A percentile compares a stretch with the other conserved stretches of the same genome.
Evolutionary conservation across 2,329 filamentous ascomycete species (phyloP).

Genomic region (Paraphoma chrysanthemicola): DNA sequence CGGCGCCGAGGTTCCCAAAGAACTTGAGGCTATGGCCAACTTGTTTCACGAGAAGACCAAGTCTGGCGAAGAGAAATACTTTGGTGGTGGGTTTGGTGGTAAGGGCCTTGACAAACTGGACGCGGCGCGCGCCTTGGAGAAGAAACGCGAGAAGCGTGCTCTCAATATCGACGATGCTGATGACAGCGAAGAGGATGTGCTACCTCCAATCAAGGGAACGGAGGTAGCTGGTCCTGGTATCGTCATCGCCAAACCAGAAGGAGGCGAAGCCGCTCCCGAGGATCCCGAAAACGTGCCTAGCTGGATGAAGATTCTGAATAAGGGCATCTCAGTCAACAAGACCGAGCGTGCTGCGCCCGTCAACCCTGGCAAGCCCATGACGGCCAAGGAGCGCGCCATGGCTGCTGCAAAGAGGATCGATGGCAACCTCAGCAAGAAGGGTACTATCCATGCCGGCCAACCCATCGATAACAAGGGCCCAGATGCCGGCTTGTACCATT

Average conservation of each 20-base stretch:
- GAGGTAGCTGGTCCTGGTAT: slow-evolving; percentile 38
- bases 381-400: slow-evolving; percentile 76
- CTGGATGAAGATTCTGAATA: slow-evolving; percentile 59
- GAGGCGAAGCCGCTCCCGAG: slow-evolving; percentile 16
- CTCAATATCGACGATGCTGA: slow-evolving; percentile 91
- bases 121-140: slow-evolving; percentile 86
- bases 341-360: slow-evolving; percentile 63
- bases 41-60: slow-evolving; percentile 90
- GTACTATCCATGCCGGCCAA: slow-evolving; percentile 87
- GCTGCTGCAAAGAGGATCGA: slow-evolving; percentile 93
- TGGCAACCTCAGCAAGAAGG: slow-evolving; percentile 84
- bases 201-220: slow-evolving; percentile 66
- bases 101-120: slow-evolving; percentile 93
- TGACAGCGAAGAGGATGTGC: slow-evolving; percentile 75
- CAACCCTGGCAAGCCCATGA: slow-evolving; percentile 64
- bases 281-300: slow-evolving; percentile 27
- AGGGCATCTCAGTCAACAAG: slow-evolving; percentile 76
- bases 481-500: slow-evolving; percentile 95
- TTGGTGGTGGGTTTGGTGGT: slow-evolving; percentile 88
- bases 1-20: slow-evolving; percentile 79
- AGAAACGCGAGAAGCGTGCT: slow-evolving; percentile 74
- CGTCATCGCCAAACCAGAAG: slow-evolving; percentile 37
- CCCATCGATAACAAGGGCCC: slow-evolving; percentile 98
- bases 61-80: slow-evolving; percentile 85
- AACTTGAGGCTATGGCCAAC: slow-evolving; percentile 65